These are phyloP conservation scores for Gorgonomyces haynaldii DNA, from an alignment of 192 early-diverging fungal genomes.

Conservation along the genomic window DNA sequence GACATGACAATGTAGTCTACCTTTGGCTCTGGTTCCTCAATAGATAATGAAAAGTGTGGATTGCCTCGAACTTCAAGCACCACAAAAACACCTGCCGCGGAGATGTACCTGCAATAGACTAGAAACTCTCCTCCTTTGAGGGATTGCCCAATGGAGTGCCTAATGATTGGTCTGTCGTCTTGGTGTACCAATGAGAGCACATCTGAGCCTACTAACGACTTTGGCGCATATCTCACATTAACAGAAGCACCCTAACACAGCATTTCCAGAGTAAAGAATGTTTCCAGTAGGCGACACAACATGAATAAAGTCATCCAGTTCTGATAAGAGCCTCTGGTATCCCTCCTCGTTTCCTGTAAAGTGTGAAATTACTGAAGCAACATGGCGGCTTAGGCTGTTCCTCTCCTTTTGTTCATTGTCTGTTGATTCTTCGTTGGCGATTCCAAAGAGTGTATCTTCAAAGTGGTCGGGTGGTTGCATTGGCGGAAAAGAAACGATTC, in stretches of 20 bases:
- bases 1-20: conserved; percentile 3
- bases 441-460: too few relatives aligned
- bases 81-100: conserved; percentile 17
- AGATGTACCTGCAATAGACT: conserved; percentile 15
- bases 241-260: too few relatives aligned
- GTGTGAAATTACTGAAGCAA: conserved; percentile 31
- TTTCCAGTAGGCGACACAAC: conserved; percentile 16
- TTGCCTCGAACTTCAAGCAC: conserved; percentile 24
- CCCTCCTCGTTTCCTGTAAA: conserved; percentile 24
- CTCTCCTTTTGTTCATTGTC: too few relatives aligned
- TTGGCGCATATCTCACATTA: too few relatives aligned
- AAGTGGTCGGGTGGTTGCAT: too few relatives aligned
- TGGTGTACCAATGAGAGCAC: too few relatives aligned
- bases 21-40: neutral
- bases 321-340: conserved; percentile 18
- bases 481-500: too few relatives aligned
- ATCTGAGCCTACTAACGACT: neutral
- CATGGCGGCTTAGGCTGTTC: too few relatives aligned
- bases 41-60: conserved; percentile 5
- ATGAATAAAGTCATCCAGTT: conserved; percentile 28
- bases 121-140: conserved; percentile 8
- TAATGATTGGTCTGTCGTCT: too few relatives aligned
- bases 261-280: too few relatives aligned
- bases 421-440: too few relatives aligned
- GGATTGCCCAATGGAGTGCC: too few relatives aligned